Evolutionary conservation across 192 early-diverging fungal species (phyloP), one percentile per base, ranked within the genome.

Genomic region (Entomortierella lignicola): DNA sequence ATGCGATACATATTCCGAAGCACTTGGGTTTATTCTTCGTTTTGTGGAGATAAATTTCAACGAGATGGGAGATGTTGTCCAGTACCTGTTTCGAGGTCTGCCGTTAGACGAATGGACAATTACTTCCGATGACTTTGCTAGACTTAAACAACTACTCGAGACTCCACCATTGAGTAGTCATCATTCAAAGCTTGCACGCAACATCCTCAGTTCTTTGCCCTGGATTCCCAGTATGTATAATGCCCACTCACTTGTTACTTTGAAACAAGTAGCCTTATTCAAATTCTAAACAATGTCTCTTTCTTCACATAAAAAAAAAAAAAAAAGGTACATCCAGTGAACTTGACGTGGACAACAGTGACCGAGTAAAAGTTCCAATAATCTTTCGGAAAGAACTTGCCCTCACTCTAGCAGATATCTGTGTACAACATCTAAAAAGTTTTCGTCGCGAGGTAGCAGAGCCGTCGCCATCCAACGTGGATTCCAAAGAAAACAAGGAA

Each of bases 1-100:
- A 15, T 85, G 84, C 51, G 67, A 69, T 12, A 48, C 55, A 4
- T 72, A 82, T 31, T 69, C 86, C 0, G 42, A 63, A 12, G 61
- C 73, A 3, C 63, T 85, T 2, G 83, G 82, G 0, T 73, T 79
- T n/a, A 47, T 85, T 0, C 58, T 87, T 17, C 61, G 63, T 10
- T 84, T 81, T 63, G 83, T 82, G 2, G 73, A 71, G n/a, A 54
- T 53, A 12, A 27, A 87, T 39, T 82, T 84, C 17, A 44, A 62
- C 15, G 63, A 66, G 1, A 85, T 87, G 63, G 81, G 79, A 11
- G 52, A 71, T 13, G 82, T 82, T 77, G 72, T 82, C 8, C 72
- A 84, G 23, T 87, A 87, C 56, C 34, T 87, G 18, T 87, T 87
- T 48, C 81, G 71, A 12, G 81, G 77, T 13, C 59, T 87, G 10